Evolutionary conservation across 208 protist species (phyloP).

Genomic region (Leishmania tropica): DNA sequence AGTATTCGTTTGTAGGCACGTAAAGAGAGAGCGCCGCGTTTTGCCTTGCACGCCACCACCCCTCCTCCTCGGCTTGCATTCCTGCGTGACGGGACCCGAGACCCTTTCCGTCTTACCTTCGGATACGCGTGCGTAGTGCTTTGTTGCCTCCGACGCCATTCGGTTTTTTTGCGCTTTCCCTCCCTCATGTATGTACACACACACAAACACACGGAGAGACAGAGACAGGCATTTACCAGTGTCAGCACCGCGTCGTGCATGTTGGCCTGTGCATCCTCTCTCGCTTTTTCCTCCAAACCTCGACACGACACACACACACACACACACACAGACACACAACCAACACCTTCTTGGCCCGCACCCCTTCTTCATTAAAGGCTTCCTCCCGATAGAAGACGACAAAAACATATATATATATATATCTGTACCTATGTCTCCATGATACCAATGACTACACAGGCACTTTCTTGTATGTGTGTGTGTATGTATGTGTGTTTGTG

Average conservation of each 20-base stretch:
- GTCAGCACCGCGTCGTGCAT: too few relatives aligned
- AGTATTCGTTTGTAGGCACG: neutral
- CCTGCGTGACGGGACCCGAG: neutral
- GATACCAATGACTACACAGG: neutral
- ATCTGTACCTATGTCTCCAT: neutral
- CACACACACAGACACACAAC: neutral
- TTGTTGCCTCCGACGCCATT: neutral
- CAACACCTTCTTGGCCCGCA: constrained; percentile 6
- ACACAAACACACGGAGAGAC: neutral
- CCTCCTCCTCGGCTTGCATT: neutral
- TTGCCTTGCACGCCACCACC: neutral
- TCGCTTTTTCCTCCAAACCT: too few relatives aligned
- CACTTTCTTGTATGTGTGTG: neutral
- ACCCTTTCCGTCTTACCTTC: neutral
- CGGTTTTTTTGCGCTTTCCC: neutral
- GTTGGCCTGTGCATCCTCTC: too few relatives aligned
- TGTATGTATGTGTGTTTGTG: neutral
- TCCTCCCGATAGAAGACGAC: neutral
- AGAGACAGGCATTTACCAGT: too few relatives aligned
- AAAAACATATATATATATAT: too few relatives aligned
- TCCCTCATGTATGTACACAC: neutral
- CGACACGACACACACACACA: too few relatives aligned
- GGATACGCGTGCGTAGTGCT: neutral
- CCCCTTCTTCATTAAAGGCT: constrained; percentile 16
- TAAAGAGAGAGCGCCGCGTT: neutral